Conservation (phyloP, 2,329 filamentous ascomycete species). For the Fusarium odoratissimum region DNA sequence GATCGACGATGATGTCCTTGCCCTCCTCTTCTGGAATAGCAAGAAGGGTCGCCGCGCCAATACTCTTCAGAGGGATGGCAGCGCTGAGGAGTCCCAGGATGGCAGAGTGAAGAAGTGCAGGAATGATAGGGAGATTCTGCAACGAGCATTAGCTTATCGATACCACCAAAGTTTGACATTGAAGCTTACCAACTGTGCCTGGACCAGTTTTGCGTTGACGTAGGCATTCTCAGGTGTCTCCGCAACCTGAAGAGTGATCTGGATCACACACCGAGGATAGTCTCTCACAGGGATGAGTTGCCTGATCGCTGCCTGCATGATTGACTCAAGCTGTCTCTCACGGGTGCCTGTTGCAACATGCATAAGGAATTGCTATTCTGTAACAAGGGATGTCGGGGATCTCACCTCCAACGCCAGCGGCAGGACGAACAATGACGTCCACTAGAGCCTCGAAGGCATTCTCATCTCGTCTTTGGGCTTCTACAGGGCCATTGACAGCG, state of each 20-base stretch:
- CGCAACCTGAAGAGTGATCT: conserved; percentile 83
- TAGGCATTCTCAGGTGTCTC: conserved; percentile 76
- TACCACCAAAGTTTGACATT: neutral
- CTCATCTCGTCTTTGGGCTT: conserved; percentile 89
- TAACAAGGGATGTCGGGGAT: conserved; percentile 1
- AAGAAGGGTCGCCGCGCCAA: conserved; percentile 73
- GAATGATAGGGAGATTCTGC: conserved; percentile 82
- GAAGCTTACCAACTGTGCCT: conserved; percentile 68
- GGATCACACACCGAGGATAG: conserved; percentile 81
- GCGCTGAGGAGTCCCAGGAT: conserved; percentile 84
- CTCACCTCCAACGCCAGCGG: conserved; percentile 83
- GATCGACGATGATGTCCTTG: conserved; percentile 65
- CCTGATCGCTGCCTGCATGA: conserved; percentile 77
- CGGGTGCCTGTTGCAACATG: conserved; percentile 66
- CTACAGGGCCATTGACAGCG: conserved; percentile 91
- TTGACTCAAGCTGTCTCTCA: conserved; percentile 83
- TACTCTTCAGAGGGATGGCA: conserved; percentile 81
- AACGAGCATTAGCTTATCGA: conserved; percentile 24
- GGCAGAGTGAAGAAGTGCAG: conserved; percentile 83
- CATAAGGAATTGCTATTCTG: conserved; percentile 20
- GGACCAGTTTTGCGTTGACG: conserved; percentile 68
- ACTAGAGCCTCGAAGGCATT: conserved; percentile 90
- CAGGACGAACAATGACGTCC: conserved; percentile 90
- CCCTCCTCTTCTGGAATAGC: conserved; percentile 63
- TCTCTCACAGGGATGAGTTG: conserved; percentile 80